phyloP scores from a whole-genome alignment of 768 basidiomycete species.

The Coprinopsis marcescibilis region DNA sequence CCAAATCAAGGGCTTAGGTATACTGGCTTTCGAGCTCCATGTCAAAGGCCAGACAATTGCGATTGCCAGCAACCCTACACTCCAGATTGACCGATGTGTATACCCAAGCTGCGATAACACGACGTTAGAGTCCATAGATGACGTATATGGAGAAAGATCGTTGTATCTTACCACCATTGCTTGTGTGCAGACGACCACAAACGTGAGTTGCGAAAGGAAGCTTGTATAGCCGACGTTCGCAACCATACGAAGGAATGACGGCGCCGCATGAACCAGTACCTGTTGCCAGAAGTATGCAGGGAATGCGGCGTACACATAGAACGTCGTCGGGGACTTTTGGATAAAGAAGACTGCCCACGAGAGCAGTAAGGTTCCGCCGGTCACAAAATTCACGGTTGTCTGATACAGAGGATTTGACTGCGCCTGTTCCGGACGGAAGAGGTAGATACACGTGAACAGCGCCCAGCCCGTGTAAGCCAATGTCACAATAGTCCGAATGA shows the following conservation, averaged over 20 bases:
- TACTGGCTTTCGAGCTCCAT: conserved; percentile 36
- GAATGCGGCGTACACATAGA: conserved; percentile 71
- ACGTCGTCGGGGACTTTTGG: conserved; percentile 65
- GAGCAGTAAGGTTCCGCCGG: conserved; percentile 22
- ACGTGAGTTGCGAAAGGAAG: conserved; percentile 16
- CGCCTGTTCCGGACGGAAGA: conserved; percentile 39
- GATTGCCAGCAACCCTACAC: conserved; percentile 52
- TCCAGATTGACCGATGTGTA: conserved; percentile 67
- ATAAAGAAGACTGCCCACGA: conserved; percentile 50
- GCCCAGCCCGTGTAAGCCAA: conserved; percentile 77
- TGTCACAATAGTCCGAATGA: conserved; percentile 66
- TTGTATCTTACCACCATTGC: conserved; percentile 58
- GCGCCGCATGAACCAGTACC: conserved; percentile 30
- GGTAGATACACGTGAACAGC: conserved; percentile 54
- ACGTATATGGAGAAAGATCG: not conserved
- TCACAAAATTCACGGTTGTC: conserved; percentile 13
- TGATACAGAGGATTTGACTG: not conserved
- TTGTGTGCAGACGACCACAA: conserved; percentile 43
- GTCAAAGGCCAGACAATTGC: conserved; percentile 62
- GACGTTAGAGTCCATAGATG: not conserved
- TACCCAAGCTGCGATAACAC: conserved; percentile 62
- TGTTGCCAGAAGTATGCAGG: conserved; percentile 75
- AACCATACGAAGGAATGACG: conserved; percentile 5
- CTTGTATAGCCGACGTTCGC: not conserved
- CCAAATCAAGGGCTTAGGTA: conserved; percentile 18